Conservation (phyloP, 2,329 filamentous ascomycete species). For the Tetracladium maxilliforme region DNA sequence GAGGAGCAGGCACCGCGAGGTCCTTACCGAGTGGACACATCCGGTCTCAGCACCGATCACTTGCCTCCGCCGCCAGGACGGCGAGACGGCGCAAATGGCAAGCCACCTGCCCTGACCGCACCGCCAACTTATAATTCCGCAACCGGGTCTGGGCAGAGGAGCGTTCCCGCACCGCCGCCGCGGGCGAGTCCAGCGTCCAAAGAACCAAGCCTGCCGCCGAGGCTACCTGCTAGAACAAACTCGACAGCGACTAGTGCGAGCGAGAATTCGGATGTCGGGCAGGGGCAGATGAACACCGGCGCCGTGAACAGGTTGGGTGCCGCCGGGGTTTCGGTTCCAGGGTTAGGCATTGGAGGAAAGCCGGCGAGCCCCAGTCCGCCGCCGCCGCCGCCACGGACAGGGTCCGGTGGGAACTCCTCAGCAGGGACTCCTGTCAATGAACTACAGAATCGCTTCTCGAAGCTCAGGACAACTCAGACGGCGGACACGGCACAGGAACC, state of each 20-base stretch:
- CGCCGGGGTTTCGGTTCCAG: slow-evolving; percentile 52
- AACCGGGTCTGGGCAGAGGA: slow-evolving; percentile 9
- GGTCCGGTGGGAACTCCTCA: slow-evolving; percentile 9
- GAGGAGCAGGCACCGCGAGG: slow-evolving; percentile 27
- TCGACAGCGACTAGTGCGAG: slow-evolving; percentile 4
- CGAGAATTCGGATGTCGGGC: slow-evolving; percentile 9
- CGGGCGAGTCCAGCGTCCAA: slow-evolving; percentile 10
- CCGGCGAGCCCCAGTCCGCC: slow-evolving; percentile 17
- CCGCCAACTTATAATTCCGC: slow-evolving; percentile 11
- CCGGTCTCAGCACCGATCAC: slow-evolving; percentile 40
- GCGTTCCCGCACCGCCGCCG: slow-evolving; percentile 4
- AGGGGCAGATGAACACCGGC: slow-evolving; percentile 13
- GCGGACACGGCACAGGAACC: slow-evolving; percentile 13
- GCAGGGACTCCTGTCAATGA: slow-evolving; percentile 11
- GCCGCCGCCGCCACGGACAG: slow-evolving; percentile 8
- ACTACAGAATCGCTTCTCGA: slow-evolving; percentile 17
- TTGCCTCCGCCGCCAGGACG: slow-evolving; percentile 44
- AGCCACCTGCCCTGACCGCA: slow-evolving; percentile 7
- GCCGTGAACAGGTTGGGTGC: slow-evolving; percentile 40
- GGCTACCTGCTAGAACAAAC: slow-evolving; percentile 34
- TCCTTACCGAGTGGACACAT: slow-evolving; percentile 46
- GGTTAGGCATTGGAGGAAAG: slow-evolving; percentile 38
- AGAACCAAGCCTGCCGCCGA: slow-evolving; percentile 34
- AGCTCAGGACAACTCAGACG: slow-evolving; percentile 9
- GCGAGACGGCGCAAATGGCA: slow-evolving; percentile 14